Evolutionary conservation across 208 protist species (phyloP).

Genomic region (Porcisia deanei): DNA sequence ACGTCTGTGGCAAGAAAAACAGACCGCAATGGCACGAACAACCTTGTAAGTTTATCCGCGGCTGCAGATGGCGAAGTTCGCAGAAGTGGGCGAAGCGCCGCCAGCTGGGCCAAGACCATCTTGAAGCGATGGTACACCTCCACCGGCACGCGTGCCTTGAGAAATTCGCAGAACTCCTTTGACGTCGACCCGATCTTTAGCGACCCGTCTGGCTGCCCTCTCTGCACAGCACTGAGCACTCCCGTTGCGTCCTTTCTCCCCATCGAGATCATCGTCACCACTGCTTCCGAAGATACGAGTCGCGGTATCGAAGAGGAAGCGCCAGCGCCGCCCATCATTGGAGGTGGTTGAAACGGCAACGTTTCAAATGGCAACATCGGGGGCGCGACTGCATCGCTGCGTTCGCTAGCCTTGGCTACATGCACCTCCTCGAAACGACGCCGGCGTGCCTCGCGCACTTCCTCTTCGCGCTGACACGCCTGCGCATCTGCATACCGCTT

Average conservation of each 20-base stretch:
- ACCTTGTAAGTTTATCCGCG: constrained; percentile 14
- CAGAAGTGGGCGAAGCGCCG: constrained; percentile 29
- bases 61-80: constrained; percentile 3
- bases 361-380: constrained; percentile 4
- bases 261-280: neutral
- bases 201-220: neutral
- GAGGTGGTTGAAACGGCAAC: neutral
- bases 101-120: constrained; percentile 54
- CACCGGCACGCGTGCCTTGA: constrained; percentile 56
- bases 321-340: neutral
- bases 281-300: neutral
- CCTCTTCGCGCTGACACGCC: constrained; percentile 17
- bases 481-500: constrained; percentile 36
- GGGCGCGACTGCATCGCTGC: neutral
- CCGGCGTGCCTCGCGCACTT: constrained; percentile 17
- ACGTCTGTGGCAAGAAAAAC: constrained; percentile 57
- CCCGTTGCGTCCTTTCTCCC: neutral
- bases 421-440: constrained; percentile 36
- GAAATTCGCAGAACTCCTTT: constrained; percentile 83
- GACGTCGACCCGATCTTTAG: constrained; percentile 48
- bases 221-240: neutral
- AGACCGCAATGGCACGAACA: constrained; percentile 26
- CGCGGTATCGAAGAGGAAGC: neutral
- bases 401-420: constrained; percentile 14
- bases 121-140: constrained; percentile 67